A percentile compares a stretch with the other conserved stretches of the same genome.
Evolutionary conservation across 2,329 filamentous ascomycete species (phyloP).

Genomic region (Colletotrichum gigasporum): DNA sequence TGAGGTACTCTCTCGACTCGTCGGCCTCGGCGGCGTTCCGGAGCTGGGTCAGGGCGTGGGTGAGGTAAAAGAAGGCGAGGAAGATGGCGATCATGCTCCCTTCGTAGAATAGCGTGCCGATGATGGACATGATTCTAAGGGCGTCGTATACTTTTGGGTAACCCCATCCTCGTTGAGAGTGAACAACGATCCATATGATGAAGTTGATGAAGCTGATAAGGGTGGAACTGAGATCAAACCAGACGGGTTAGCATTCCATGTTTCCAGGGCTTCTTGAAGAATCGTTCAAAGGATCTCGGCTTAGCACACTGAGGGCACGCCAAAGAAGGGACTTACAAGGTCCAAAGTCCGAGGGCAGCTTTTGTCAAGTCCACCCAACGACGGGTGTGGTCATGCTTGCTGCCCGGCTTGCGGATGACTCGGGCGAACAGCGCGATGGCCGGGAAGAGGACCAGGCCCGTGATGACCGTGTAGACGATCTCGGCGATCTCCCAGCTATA

Average conservation of each 20-base stretch:
- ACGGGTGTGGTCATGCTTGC: conserved; percentile 3
- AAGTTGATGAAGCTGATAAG: neutral
- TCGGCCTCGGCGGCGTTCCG: neutral
- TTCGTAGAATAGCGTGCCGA: neutral
- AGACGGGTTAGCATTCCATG: too few species aligned
- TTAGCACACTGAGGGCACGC: too few species aligned
- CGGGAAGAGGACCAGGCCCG: neutral
- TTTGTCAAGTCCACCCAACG: conserved; percentile 12
- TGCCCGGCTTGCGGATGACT: neutral
- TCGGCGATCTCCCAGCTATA: too few species aligned
- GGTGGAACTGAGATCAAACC: neutral
- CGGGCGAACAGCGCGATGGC: neutral
- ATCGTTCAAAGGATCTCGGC: too few species aligned
- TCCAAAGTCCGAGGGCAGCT: neutral
- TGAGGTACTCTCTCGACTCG: neutral
- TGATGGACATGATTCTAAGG: too few species aligned
- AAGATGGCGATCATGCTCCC: neutral
- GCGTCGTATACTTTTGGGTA: too few species aligned
- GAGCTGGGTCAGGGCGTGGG: conserved; percentile 6
- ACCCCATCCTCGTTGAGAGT: too few species aligned
- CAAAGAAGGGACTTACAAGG: neutral
- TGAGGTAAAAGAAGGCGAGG: conserved; percentile 11
- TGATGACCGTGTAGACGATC: neutral
- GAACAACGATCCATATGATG: neutral
- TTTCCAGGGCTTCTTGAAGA: too few species aligned